A percentile compares a stretch with the other conserved stretches of the same genome.
phyloP scores from a whole-genome alignment of 2,329 filamentous ascomycete species.

The Penicillium sp. region DNA sequence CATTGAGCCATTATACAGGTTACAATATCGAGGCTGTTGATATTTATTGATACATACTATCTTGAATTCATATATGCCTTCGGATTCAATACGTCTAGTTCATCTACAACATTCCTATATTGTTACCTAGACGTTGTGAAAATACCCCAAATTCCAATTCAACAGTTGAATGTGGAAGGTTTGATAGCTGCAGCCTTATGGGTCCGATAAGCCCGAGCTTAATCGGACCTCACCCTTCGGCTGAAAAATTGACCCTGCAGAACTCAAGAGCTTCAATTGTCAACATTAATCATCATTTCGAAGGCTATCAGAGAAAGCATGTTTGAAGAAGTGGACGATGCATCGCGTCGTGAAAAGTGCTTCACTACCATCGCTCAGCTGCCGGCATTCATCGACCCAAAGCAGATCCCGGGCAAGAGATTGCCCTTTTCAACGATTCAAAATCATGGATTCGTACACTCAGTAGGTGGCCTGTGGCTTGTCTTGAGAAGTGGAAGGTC shows the following conservation, averaged over 20 bases:
- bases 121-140: neutral
- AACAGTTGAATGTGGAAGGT: neutral
- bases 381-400: slow-evolving; percentile 64
- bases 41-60: neutral
- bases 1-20: neutral
- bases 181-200: slow-evolving; percentile 10
- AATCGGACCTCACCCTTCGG: slow-evolving; percentile 10
- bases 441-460: slow-evolving; percentile 65
- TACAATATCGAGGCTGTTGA: neutral
- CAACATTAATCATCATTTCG: neutral
- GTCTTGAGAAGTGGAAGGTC: neutral
- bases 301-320: slow-evolving; percentile 26
- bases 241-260: slow-evolving; percentile 1
- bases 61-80: neutral
- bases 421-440: slow-evolving; percentile 72
- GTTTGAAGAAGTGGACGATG: slow-evolving; percentile 44
- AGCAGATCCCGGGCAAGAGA: slow-evolving; percentile 67
- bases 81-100: neutral
- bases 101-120: neutral
- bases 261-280: neutral
- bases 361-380: slow-evolving; percentile 69
- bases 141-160: neutral
- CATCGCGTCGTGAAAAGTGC: slow-evolving; percentile 58
- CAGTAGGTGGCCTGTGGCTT: slow-evolving; percentile 43
- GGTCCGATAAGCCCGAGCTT: slow-evolving; percentile 13